Percentiles rank a stretch among this genome's conserved stretches.
Evolutionary conservation across 495 filamentous ascomycete genomes (phyloP).

Genomic region (Darksidea phi): DNA sequence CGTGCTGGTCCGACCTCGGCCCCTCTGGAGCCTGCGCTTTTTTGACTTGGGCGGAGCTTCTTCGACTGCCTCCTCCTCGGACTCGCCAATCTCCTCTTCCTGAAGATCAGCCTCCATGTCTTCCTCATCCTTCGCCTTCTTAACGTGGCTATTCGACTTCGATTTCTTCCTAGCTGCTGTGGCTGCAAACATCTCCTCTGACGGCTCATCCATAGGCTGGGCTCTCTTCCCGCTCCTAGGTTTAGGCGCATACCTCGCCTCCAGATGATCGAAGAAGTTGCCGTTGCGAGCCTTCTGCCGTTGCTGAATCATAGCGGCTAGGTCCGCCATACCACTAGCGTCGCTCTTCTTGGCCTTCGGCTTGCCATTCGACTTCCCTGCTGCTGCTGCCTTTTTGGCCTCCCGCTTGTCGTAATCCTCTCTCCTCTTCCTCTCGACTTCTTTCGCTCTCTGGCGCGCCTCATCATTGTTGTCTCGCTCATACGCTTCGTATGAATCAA

Average conservation of each 20-base stretch:
- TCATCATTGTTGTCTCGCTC: constrained; percentile 57
- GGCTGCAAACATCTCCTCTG: constrained; percentile 67
- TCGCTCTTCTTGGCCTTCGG: constrained; percentile 32
- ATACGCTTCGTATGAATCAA: constrained; percentile 66
- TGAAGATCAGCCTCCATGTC: constrained; percentile 3
- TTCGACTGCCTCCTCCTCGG: constrained; percentile 5
- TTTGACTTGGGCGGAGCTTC: constrained; percentile 1
- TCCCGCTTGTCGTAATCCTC: constrained; percentile 49
- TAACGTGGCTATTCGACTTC: constrained; percentile 19
- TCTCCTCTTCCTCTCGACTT: constrained; percentile 73
- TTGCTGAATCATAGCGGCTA: constrained; percentile 60
- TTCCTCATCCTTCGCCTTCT: constrained; percentile 1
- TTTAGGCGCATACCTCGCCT: constrained; percentile 67
- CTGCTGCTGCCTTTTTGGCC: constrained; percentile 32
- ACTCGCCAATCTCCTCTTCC: constrained; percentile 1
- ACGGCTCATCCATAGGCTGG: constrained; percentile 53
- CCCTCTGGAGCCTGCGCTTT: constrained; percentile 2
- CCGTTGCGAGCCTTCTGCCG: constrained; percentile 52
- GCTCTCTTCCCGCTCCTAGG: constrained; percentile 51
- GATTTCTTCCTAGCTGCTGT: constrained; percentile 49
- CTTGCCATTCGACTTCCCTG: constrained; percentile 32
- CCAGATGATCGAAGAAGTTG: constrained; percentile 64
- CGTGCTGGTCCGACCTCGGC: not conserved
- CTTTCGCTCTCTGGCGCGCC: constrained; percentile 54
- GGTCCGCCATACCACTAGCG: constrained; percentile 45